These are phyloP conservation scores for Pseudogymnoascus sp. DNA, from an alignment of 2,329 filamentous ascomycete genomes.

Conservation along the genomic window DNA sequence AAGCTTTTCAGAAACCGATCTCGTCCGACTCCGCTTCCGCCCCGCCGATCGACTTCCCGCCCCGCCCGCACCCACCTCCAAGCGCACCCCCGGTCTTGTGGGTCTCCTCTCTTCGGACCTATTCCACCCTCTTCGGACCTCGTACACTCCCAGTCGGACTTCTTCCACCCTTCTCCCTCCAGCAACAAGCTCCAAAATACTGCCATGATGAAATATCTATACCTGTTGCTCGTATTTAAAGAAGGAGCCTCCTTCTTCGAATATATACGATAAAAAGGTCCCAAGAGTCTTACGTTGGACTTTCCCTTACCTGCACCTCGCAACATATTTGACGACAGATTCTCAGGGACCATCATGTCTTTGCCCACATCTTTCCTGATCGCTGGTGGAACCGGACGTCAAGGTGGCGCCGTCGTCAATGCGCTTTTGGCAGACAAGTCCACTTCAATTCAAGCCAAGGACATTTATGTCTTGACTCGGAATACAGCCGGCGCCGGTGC, in stretches of 20 bases:
- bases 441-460: constrained; percentile 24
- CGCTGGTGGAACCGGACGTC: constrained; percentile 40
- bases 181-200: background rate
- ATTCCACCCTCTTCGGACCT: background rate
- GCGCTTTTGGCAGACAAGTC: constrained; percentile 29
- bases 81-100: background rate
- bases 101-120: background rate
- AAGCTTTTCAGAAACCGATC: background rate
- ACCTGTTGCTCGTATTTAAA: background rate
- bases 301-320: background rate
- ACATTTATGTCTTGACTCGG: constrained; percentile 52
- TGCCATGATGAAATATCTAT: background rate
- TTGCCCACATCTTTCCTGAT: constrained; percentile 25
- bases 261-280: background rate
- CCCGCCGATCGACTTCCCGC: background rate
- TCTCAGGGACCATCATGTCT: background rate
- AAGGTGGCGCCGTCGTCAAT: constrained; percentile 37
- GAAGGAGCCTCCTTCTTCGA: background rate
- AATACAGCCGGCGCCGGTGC: constrained; percentile 39
- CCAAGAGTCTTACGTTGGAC: background rate
- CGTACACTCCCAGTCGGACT: background rate
- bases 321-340: background rate
- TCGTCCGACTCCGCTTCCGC: background rate
- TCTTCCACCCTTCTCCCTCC: background rate
- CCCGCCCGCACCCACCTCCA: background rate